phyloP scores from a whole-genome alignment of 441 rosid genomes.

The Erodium chrysanthum region DNA sequence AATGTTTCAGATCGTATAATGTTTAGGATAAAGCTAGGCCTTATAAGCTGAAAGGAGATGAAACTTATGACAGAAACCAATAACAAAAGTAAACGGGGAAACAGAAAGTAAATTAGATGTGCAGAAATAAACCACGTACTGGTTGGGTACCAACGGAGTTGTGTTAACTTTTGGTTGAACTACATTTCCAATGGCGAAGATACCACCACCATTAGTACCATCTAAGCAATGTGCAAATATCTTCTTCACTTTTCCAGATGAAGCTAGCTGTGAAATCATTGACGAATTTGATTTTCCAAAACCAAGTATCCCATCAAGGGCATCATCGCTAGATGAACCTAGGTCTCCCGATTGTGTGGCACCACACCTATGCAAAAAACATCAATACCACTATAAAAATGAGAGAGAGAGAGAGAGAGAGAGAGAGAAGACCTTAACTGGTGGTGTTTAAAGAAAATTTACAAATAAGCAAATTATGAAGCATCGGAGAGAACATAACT shows the following conservation, averaged over 20 bases:
- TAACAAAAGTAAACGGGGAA: background rate
- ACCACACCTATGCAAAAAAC: slow-evolving; percentile 57
- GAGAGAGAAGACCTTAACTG: background rate
- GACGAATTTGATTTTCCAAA: slow-evolving; percentile 93
- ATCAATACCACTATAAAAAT: background rate
- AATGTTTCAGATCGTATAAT: background rate
- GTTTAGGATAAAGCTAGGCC: background rate
- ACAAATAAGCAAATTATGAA: background rate
- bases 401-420: background rate
- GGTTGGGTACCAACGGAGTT: slow-evolving; percentile 57
- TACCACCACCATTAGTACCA: slow-evolving; percentile 90
- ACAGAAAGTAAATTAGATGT: slow-evolving; percentile 2
- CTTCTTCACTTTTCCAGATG: slow-evolving; percentile 74
- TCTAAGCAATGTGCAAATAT: slow-evolving; percentile 97
- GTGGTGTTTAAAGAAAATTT: background rate
- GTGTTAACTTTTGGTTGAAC: slow-evolving; percentile 88
- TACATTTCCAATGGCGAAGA: slow-evolving; percentile 94
- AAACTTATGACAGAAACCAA: slow-evolving; percentile 6
- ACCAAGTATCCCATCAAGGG: slow-evolving; percentile 96
- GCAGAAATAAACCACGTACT: slow-evolving; percentile 35
- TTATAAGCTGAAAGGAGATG: background rate
- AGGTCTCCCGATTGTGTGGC: slow-evolving; percentile 78
- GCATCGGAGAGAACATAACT: background rate
- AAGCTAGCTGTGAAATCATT: slow-evolving; percentile 85
- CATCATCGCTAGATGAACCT: slow-evolving; percentile 62